Conservation (phyloP, 108 stramenopile species). For the Bacterosira constricta region DNA sequence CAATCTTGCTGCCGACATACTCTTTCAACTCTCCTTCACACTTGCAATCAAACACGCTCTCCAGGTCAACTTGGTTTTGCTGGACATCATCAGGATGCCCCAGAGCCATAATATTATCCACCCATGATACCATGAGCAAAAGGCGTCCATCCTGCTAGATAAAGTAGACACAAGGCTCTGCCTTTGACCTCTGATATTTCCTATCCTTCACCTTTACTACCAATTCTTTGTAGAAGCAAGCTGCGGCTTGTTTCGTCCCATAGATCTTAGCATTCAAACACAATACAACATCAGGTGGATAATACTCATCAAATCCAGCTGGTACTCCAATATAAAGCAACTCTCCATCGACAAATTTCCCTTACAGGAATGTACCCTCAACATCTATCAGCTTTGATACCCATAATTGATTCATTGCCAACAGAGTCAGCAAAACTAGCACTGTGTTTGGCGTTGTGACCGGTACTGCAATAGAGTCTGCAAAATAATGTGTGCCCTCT, state of each 20-base stretch:
- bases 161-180: too few relatives aligned
- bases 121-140: too few relatives aligned
- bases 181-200: not conserved
- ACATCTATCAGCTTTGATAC: not conserved
- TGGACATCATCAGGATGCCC: too few relatives aligned
- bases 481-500: slow-evolving; percentile 2
- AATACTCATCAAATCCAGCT: slow-evolving; percentile 22
- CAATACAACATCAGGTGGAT: slow-evolving; percentile 2
- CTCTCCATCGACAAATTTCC: slow-evolving; percentile 23
- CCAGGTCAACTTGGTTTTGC: too few relatives aligned
- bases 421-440: not conserved
- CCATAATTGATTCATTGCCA: not conserved
- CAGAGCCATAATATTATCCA: too few relatives aligned
- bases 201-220: not conserved
- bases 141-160: too few relatives aligned
- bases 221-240: not conserved
- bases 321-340: slow-evolving; percentile 25
- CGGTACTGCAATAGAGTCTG: not conserved
- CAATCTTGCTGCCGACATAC: too few relatives aligned
- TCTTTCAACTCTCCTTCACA: too few relatives aligned
- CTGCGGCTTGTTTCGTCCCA: not conserved
- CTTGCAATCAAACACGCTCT: too few relatives aligned
- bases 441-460: too few relatives aligned
- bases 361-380: slow-evolving; percentile 26
- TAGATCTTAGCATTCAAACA: slow-evolving; percentile 6